phyloP scores from a whole-genome alignment of 192 early-diverging fungal genomes.

The Backusella liffmaniae region DNA sequence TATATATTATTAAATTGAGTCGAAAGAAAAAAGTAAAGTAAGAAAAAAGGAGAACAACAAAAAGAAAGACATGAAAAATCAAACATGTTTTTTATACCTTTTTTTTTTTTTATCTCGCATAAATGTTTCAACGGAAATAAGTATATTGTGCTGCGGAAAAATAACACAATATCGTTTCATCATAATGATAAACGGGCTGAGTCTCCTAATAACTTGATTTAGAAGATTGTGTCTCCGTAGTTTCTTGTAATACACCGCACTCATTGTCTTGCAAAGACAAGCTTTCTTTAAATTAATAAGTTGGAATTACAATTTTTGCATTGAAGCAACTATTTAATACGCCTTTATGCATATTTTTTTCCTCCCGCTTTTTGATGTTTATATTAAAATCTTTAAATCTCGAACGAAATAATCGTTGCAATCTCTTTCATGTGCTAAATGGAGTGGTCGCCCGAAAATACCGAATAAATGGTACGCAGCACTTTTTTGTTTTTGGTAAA shows the following conservation, averaged over 20 bases:
- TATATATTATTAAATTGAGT: neutral
- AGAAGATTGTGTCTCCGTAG: neutral
- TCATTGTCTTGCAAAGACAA: neutral
- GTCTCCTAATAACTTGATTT: neutral
- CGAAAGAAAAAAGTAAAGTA: neutral
- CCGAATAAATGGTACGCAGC: neutral
- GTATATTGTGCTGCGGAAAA: neutral
- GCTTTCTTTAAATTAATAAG: neutral
- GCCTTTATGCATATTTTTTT: neutral
- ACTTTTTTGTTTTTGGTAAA: neutral
- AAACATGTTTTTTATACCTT: neutral
- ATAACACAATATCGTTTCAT: neutral
- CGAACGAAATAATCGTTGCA: neutral
- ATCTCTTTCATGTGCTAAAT: neutral
- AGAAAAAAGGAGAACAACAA: neutral
- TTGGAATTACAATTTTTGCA: neutral
- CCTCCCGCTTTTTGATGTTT: neutral
- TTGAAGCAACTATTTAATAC: neutral
- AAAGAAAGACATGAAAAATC: neutral
- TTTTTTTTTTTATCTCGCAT: neutral
- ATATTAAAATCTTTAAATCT: neutral
- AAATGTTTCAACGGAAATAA: neutral
- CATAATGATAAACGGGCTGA: neutral
- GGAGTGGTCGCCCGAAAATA: neutral
- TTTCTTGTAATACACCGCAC: neutral